Base-by-base conservation (phyloP, 805 yeast genomes). In the Barnettozyma sucrosica region DNA sequence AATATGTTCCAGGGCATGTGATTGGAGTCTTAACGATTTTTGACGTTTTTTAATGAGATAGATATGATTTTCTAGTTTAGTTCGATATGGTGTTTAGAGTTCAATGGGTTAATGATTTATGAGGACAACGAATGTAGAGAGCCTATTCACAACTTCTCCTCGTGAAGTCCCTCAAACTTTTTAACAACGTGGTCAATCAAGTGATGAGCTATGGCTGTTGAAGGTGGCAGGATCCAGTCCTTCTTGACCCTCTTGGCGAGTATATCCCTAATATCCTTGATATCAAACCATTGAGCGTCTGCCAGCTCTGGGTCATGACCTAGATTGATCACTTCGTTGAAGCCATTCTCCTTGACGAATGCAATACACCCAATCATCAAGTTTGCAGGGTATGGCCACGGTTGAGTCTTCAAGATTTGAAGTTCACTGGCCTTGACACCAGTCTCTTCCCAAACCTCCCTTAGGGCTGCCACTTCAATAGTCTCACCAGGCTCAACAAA, bases 311-410 rank as follows among this genome's bases (percentile, higher is more conserved):
- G 80, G 63, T 92, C 99, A 62, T 89, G 88, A 13, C 81, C 86
- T 45, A 89, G 70, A 58, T 82, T 70, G 53, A 90, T 82, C 9
- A 59, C 60, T 58, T 85, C 92, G 57, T 82, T 81, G 5, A 57
- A 63, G 2, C 85, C 85, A 53, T 84, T 77, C 59, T 80, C 77
- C 1, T 83, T 83, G n/a, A 88, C 93, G 30, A 76, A 66, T 1
- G 81, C 97, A 46, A 89, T 64, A 64, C 97, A 90, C 9, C 98
- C 98, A 55, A 92, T 76, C 98, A 92, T 92, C 57, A 92, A 66
- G 62, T 84, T 89, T 0, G 88, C 89, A 1, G 98, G 98, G 65
- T 82, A 92, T 16, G 99, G 99, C 99, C 99, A 92, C 4, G 99
- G 98, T 67, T 92, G 98, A 11, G 93, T 78, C 56, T 80, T 72